Conservation (phyloP, 2,329 filamentous ascomycete species). For the Dryadomyces sulphureus region DNA sequence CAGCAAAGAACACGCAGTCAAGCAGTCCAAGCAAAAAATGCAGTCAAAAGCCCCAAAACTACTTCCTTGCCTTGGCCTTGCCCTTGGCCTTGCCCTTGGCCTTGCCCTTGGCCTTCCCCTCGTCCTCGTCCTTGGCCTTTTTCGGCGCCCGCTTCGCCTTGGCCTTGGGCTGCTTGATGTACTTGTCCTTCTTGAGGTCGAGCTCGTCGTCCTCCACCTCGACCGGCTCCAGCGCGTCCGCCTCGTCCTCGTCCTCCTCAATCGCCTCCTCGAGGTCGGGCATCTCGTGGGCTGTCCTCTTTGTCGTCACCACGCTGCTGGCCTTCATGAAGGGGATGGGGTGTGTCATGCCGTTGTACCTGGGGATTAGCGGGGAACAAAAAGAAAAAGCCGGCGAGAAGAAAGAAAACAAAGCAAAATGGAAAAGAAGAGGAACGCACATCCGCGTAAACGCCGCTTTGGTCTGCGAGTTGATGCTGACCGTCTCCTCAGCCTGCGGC, state of each 20-base stretch:
- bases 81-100: slow-evolving; percentile 35
- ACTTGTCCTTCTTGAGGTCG: slow-evolving; percentile 91
- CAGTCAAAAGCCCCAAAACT: too few species aligned
- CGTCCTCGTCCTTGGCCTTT: slow-evolving; percentile 31
- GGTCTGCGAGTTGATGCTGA: slow-evolving; percentile 70
- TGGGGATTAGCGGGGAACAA: slow-evolving; percentile 18
- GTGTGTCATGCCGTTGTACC: slow-evolving; percentile 75
- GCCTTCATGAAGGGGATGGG: slow-evolving; percentile 96
- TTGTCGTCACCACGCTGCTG: slow-evolving; percentile 57
- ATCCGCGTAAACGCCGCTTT: slow-evolving; percentile 81
- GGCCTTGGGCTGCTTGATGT: slow-evolving; percentile 80
- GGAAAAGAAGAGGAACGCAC: slow-evolving; percentile 30
- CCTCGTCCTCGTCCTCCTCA: slow-evolving; percentile 84
- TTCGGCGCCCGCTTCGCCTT: slow-evolving; percentile 31
- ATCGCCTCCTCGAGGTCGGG: slow-evolving; percentile 95
- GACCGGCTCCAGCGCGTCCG: slow-evolving; percentile 43
- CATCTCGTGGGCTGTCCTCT: slow-evolving; percentile 56
- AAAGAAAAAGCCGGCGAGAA: background rate
- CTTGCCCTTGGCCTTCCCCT: slow-evolving; percentile 27
- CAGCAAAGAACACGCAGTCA: too few species aligned
- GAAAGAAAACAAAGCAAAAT: too few species aligned
- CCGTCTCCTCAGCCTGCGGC: slow-evolving; percentile 57
- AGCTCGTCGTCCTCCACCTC: slow-evolving; percentile 59
- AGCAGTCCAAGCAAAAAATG: too few species aligned
- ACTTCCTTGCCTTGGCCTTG: slow-evolving; percentile 17